Conservation (phyloP, 73 alveolate genomes). For the Tetrahymena borealis region DNA sequence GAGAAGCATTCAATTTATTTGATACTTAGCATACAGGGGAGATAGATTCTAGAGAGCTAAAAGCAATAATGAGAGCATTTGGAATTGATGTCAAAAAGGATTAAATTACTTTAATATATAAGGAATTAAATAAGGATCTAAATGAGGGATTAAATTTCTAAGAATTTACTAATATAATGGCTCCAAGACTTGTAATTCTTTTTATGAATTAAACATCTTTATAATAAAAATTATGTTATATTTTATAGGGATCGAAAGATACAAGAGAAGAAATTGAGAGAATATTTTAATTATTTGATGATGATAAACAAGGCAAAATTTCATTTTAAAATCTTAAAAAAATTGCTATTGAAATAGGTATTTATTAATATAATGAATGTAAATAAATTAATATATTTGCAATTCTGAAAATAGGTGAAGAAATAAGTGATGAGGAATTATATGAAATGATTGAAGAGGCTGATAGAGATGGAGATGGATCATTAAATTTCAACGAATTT, state of each 20-base stretch:
- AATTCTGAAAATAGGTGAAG: conserved; percentile 49
- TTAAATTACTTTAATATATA: conserved; percentile 56
- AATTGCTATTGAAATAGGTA: conserved; percentile 58
- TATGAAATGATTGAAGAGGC: conserved; percentile 82
- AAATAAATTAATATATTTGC: background rate
- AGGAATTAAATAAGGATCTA: conserved; percentile 65
- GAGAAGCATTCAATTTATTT: conserved; percentile 74
- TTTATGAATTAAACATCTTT: background rate
- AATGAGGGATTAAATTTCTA: conserved; percentile 61
- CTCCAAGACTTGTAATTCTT: conserved; percentile 46
- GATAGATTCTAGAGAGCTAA: conserved; percentile 76
- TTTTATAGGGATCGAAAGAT: conserved; percentile 52
- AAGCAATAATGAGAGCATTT: conserved; percentile 84
- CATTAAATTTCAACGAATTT: conserved; percentile 71
- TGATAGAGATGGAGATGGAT: conserved; percentile 83
- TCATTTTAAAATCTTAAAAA: conserved; percentile 70
- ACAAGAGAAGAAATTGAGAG: conserved; percentile 68
- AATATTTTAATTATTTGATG: conserved; percentile 73
- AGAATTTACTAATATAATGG: conserved; percentile 66
- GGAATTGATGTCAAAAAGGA: conserved; percentile 67
- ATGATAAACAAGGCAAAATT: conserved; percentile 71
- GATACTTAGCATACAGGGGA: conserved; percentile 76
- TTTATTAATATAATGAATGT: background rate
- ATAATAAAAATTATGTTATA: background rate
- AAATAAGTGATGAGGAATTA: conserved; percentile 70